phyloP scores from a whole-genome alignment of 2,329 filamentous ascomycete species.

The Fusarium sp. region DNA sequence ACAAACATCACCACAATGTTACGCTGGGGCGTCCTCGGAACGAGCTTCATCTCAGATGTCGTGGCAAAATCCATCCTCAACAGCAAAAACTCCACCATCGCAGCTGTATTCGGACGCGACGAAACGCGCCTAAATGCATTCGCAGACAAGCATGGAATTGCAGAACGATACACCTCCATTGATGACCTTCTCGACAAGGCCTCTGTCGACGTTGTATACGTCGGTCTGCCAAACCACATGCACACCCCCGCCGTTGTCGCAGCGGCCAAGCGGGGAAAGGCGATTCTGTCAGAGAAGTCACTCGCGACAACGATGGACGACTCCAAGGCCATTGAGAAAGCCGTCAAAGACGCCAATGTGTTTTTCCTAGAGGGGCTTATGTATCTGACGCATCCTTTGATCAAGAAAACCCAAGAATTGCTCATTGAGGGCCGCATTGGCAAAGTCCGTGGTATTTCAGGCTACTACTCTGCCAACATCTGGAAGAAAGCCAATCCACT shows the following conservation, averaged over 20 bases:
- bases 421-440: slow-evolving; percentile 10
- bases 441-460: not conserved
- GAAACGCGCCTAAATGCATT: slow-evolving; percentile 1
- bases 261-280: slow-evolving; percentile 23
- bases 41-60: slow-evolving; percentile 26
- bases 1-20: not conserved
- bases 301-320: slow-evolving; percentile 21
- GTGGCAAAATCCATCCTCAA: slow-evolving; percentile 17
- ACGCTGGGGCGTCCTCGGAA: slow-evolving; percentile 27
- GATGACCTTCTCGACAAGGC: slow-evolving; percentile 13
- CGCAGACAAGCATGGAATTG: slow-evolving; percentile 12
- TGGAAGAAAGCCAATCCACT: slow-evolving; percentile 23
- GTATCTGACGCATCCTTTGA: slow-evolving; percentile 15
- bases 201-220: slow-evolving; percentile 17
- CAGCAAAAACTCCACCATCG: slow-evolving; percentile 15
- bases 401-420: slow-evolving; percentile 8
- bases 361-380: slow-evolving; percentile 18
- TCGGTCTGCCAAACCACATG: slow-evolving; percentile 27
- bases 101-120: slow-evolving; percentile 15
- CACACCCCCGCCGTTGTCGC: slow-evolving; percentile 21
- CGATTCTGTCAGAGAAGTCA: slow-evolving; percentile 18
- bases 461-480: slow-evolving; percentile 22
- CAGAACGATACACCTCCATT: slow-evolving; percentile 8
- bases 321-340: not conserved
- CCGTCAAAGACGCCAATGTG: not conserved